Evolutionary conservation across 495 filamentous ascomycete genomes (phyloP).

Genomic region (Lichina pygmaea): DNA sequence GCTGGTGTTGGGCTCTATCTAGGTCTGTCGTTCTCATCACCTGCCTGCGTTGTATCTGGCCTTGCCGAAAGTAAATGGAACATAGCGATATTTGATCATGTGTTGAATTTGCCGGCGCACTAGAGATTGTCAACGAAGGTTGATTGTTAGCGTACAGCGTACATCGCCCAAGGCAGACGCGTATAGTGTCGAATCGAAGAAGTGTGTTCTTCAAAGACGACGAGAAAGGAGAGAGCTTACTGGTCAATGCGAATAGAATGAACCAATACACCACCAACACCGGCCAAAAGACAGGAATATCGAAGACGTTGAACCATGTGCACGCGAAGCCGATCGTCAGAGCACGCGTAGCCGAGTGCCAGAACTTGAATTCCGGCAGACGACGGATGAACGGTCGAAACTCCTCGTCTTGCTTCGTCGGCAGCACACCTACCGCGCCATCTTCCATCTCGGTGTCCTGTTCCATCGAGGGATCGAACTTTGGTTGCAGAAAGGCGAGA

Average conservation of each 20-base stretch:
- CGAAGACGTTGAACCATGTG: slow-evolving; percentile 78
- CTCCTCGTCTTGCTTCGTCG: slow-evolving; percentile 86
- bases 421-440: slow-evolving; percentile 45
- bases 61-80: slow-evolving; percentile 87
- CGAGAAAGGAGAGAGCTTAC: slow-evolving; percentile 22
- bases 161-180: neutral
- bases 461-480: slow-evolving; percentile 94
- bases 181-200: neutral
- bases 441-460: slow-evolving; percentile 92
- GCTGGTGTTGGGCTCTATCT: too few species aligned
- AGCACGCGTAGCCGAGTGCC: slow-evolving; percentile 79
- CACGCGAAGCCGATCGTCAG: slow-evolving; percentile 62
- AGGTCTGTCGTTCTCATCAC: too few species aligned
- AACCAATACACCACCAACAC: slow-evolving; percentile 96
- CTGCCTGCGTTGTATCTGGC: slow-evolving; percentile 27
- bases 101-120: slow-evolving; percentile 98
- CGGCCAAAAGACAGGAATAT: slow-evolving; percentile 97
- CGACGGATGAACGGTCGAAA: slow-evolving; percentile 91
- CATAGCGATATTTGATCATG: slow-evolving; percentile 99
- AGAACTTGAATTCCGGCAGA: slow-evolving; percentile 98
- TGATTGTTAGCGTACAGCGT: neutral
- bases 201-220: neutral
- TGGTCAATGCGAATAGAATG: slow-evolving; percentile 81
- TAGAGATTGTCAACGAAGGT: slow-evolving; percentile 9
- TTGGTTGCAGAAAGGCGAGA: slow-evolving; percentile 92